Conservation (phyloP, 2,329 filamentous ascomycete genomes). For the Fusarium sp. region DNA sequence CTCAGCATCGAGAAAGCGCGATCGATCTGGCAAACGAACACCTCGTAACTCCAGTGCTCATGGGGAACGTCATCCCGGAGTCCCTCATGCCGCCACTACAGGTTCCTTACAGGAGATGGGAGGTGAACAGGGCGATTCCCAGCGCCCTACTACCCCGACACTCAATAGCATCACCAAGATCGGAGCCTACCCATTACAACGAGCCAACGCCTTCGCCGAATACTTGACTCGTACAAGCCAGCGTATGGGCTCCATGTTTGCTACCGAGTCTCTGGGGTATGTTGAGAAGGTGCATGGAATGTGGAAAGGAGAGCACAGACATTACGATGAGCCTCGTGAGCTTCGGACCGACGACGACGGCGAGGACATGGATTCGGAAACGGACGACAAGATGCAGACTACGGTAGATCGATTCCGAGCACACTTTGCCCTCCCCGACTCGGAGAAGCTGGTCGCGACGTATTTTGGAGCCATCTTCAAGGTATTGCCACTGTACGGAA, state of each 20-base stretch:
- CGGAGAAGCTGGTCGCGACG: slow-evolving; percentile 85
- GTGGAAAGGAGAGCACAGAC: slow-evolving; percentile 90
- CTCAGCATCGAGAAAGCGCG: slow-evolving; percentile 51
- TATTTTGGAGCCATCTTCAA: slow-evolving; percentile 95
- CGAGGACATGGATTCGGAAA: slow-evolving; percentile 64
- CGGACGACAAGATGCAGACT: slow-evolving; percentile 72
- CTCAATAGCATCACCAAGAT: slow-evolving; percentile 67
- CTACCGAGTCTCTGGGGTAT: slow-evolving; percentile 94
- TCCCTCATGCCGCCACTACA: slow-evolving; percentile 54
- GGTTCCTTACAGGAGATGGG: slow-evolving; percentile 47
- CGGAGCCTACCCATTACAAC: slow-evolving; percentile 82
- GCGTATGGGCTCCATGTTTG: slow-evolving; percentile 82
- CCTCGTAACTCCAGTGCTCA: slow-evolving; percentile 32
- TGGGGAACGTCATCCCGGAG: slow-evolving; percentile 9
- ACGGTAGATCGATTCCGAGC: slow-evolving; percentile 85
- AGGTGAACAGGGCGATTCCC: slow-evolving; percentile 26
- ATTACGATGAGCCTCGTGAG: slow-evolving; percentile 76
- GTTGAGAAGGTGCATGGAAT: slow-evolving; percentile 97
- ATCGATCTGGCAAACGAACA: slow-evolving; percentile 19
- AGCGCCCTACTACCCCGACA: slow-evolving; percentile 53
- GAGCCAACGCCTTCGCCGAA: slow-evolving; percentile 83
- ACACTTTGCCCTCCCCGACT: slow-evolving; percentile 88
- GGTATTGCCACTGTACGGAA: slow-evolving; percentile 91
- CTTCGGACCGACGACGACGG: slow-evolving; percentile 62
- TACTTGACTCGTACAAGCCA: slow-evolving; percentile 84